phyloP scores from a whole-genome alignment of 805 yeast genomes.

The Naumovozyma baii region DNA sequence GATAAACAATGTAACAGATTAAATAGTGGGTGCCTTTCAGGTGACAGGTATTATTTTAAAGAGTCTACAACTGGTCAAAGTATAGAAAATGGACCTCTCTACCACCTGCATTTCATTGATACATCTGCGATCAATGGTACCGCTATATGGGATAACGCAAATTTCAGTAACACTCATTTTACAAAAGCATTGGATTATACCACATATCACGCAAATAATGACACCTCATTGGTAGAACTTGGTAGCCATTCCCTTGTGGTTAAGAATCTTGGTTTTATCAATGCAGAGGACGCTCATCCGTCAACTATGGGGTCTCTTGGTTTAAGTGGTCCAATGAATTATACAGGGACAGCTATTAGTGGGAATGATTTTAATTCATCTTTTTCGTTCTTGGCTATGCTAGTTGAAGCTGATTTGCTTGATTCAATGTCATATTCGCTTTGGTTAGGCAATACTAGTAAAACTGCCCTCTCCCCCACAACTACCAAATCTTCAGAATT shows the following conservation, averaged over 20 bases:
- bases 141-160: slow-evolving; percentile 16
- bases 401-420: slow-evolving; percentile 27
- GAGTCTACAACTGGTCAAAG: slow-evolving; percentile 13
- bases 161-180: slow-evolving; percentile 7
- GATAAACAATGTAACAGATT: slow-evolving; percentile 6
- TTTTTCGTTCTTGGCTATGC: slow-evolving; percentile 28
- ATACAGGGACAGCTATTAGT: slow-evolving; percentile 10
- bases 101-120: slow-evolving; percentile 20
- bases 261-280: slow-evolving; percentile 29
- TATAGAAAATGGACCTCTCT: slow-evolving; percentile 6
- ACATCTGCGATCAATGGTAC: slow-evolving; percentile 17
- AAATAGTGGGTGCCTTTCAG: slow-evolving; percentile 7
- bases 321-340: slow-evolving; percentile 28
- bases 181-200: not conserved
- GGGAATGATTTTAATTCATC: slow-evolving; percentile 13
- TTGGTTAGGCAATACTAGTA: slow-evolving; percentile 22
- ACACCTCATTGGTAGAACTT: not conserved
- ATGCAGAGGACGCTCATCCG: slow-evolving; percentile 31
- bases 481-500: not conserved
- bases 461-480: not conserved
- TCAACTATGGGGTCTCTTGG: slow-evolving; percentile 38
- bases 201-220: not conserved
- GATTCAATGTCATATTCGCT: slow-evolving; percentile 38
- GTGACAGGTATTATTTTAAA: slow-evolving; percentile 9
- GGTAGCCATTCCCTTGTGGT: slow-evolving; percentile 11